Conservation (phyloP, 768 basidiomycete genomes). For the Dioszegia crocea region DNA sequence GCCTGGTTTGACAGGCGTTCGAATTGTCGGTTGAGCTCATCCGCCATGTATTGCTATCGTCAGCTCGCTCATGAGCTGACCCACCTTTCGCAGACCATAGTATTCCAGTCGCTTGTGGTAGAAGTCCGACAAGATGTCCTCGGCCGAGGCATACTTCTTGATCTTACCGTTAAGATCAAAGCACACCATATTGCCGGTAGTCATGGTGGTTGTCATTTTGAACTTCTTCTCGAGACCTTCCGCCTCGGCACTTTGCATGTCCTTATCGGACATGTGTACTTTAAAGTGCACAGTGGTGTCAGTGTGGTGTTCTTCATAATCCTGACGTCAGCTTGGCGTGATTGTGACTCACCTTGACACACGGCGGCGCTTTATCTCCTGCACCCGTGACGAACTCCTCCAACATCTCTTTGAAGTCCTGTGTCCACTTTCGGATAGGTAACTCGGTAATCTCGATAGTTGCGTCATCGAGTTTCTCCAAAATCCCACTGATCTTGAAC, state of each 20-base stretch:
- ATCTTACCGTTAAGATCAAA: constrained; percentile 96
- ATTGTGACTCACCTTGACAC: constrained; percentile 62
- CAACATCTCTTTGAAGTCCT: constrained; percentile 82
- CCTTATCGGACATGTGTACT: constrained; percentile 71
- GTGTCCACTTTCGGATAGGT: constrained; percentile 93
- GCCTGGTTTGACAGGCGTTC: constrained; percentile 91
- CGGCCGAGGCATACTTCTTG: constrained; percentile 81
- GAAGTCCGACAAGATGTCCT: constrained; percentile 89
- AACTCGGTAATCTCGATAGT: constrained; percentile 93
- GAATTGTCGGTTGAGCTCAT: constrained; percentile 71
- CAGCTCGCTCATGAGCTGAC: constrained; percentile 11
- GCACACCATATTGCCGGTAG: constrained; percentile 95
- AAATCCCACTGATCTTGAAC: constrained; percentile 69
- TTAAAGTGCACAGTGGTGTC: constrained; percentile 86
- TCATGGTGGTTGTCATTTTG: constrained; percentile 78
- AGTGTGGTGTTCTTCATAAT: constrained; percentile 95
- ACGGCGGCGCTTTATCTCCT: constrained; percentile 66
- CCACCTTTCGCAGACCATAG: constrained; percentile 93
- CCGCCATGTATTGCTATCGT: constrained; percentile 72
- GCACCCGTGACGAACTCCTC: constrained; percentile 74
- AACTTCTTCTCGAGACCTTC: constrained; percentile 88
- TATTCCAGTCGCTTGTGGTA: constrained; percentile 80
- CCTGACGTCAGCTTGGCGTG: constrained; percentile 58
- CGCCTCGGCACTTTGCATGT: constrained; percentile 78
- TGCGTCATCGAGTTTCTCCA: constrained; percentile 72